Percentiles rank a stretch among this genome's conserved stretches.
Evolutionary conservation across 2,329 filamentous ascomycete genomes (phyloP).

Genomic region (Gaeumannomyces tritici): DNA sequence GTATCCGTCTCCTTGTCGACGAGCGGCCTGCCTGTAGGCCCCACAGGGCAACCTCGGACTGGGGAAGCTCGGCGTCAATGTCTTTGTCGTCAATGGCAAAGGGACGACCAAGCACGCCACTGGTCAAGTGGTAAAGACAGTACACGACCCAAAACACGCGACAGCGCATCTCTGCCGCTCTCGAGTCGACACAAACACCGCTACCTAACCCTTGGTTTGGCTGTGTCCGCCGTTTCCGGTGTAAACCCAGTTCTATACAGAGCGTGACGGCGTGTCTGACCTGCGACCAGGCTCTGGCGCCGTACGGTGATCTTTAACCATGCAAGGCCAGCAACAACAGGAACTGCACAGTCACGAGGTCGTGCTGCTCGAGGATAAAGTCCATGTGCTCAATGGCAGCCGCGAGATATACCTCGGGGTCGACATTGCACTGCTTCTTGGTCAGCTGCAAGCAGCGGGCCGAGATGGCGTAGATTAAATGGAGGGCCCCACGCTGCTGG

Average conservation of each 20-base stretch:
- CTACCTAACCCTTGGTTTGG: neutral
- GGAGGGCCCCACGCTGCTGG: conserved; percentile 15
- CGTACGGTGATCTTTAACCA: conserved; percentile 22
- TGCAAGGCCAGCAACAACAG: conserved; percentile 22
- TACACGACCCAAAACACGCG: conserved; percentile 25
- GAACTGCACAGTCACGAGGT: conserved; percentile 20
- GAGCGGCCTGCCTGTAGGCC: conserved; percentile 9
- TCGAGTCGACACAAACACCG: conserved; percentile 7
- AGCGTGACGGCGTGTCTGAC: conserved; percentile 19
- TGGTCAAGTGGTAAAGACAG: conserved; percentile 22
- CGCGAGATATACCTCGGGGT: conserved; percentile 17
- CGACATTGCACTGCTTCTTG: conserved; percentile 14
- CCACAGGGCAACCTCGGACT: conserved; percentile 13
- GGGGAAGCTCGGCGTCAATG: conserved; percentile 20
- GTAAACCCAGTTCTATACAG: conserved; percentile 21
- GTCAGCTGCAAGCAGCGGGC: conserved; percentile 16
- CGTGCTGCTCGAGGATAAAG: conserved; percentile 20
- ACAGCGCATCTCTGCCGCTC: conserved; percentile 15
- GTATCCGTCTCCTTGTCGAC: neutral
- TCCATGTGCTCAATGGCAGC: conserved; percentile 21
- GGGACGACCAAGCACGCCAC: conserved; percentile 20
- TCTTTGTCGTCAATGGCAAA: conserved; percentile 24
- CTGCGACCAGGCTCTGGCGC: conserved; percentile 23
- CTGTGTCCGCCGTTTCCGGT: conserved; percentile 10
- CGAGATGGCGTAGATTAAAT: conserved; percentile 16